Evolutionary conservation across 2,329 filamentous ascomycete genomes (phyloP).

Genomic region (Xenoacremonium recifei): DNA sequence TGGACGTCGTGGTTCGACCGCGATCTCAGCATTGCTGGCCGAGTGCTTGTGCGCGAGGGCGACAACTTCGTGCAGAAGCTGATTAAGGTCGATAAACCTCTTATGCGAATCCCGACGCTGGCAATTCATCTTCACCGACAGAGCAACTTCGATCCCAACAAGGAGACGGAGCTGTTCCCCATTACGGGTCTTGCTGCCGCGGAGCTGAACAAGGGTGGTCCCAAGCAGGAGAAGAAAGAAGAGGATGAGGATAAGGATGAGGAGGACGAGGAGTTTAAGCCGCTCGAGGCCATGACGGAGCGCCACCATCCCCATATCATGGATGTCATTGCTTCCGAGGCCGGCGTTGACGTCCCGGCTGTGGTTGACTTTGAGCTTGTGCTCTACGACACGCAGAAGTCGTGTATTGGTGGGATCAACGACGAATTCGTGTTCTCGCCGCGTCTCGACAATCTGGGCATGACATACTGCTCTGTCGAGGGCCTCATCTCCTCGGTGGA

Average conservation of each 20-base stretch:
- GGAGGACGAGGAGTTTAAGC: conserved; percentile 61
- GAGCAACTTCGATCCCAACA: conserved; percentile 88
- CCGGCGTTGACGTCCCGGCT: conserved; percentile 66
- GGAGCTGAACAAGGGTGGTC: conserved; percentile 77
- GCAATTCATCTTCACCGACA: conserved; percentile 92
- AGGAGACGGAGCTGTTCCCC: conserved; percentile 92
- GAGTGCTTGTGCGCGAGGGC: conserved; percentile 75
- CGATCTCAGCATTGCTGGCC: conserved; percentile 85
- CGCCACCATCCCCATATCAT: conserved; percentile 88
- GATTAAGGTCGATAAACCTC: conserved; percentile 85
- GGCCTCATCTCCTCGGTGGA: conserved; percentile 79
- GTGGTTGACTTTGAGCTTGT: conserved; percentile 93
- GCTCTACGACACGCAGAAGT: conserved; percentile 94
- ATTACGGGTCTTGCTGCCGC: conserved; percentile 85
- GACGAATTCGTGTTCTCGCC: conserved; percentile 96
- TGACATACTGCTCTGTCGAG: conserved; percentile 90
- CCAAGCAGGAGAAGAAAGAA: conserved; percentile 42
- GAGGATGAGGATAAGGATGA: conserved; percentile 33
- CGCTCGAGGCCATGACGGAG: conserved; percentile 73
- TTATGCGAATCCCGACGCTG: conserved; percentile 88
- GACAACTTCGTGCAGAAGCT: conserved; percentile 78
- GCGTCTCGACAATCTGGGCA: conserved; percentile 92
- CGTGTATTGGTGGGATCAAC: conserved; percentile 82
- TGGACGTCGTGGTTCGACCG: conserved; percentile 99
- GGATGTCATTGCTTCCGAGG: conserved; percentile 78